Base-by-base conservation (phyloP, 2,329 filamentous ascomycete genomes). In the Didymella keratinophila region DNA sequence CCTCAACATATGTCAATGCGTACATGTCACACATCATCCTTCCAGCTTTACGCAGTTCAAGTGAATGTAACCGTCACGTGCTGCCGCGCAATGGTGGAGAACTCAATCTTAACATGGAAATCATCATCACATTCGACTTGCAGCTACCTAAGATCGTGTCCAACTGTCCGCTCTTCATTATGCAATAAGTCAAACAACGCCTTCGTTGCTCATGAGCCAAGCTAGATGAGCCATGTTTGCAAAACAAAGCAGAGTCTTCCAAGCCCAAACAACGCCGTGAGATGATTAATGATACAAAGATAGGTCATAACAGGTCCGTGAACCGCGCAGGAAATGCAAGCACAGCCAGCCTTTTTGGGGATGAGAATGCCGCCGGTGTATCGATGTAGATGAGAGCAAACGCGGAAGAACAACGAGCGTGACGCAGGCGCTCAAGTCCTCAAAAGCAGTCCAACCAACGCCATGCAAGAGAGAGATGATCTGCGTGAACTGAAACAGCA, bases 321-420 rank as follows among this genome's bases (percentile, higher is more conserved):
- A 53, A 58, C 50, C 45, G 39, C 58, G 61, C 58, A 60, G 46
- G 28, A 62, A 61, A 58, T 50, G 59, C 58, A 60, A 69, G 64
- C 71, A 70, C 56, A 65, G 62, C 64, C 66, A 65, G 63, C 62
- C 63, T 67, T 73, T 73, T 71, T 49, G 36, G 48, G 50, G 56
- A 61, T 48, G 68, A 56, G 45, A 63, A 68, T 69, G 64, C 70
- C 69, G 60, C 67, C 66, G 54, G 52, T 60, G 61, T 66, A 60
- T 55, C 51, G 46, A 59, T 54, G 25, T 51, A 52, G 41, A 41
- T 43, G 27, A 48, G 50, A 48, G 42, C 30, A 52, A 55, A 46
- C 39, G 27, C 46, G 47, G 41, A 43, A 62, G 63, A 71, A 70
- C 72, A 75, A 66, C 68, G 70, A 75, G 69, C 68, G 70, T 69